phyloP scores from a whole-genome alignment of 1,284 basidiomycete genomes.

The Moesziomyces parantarcticus region DNA sequence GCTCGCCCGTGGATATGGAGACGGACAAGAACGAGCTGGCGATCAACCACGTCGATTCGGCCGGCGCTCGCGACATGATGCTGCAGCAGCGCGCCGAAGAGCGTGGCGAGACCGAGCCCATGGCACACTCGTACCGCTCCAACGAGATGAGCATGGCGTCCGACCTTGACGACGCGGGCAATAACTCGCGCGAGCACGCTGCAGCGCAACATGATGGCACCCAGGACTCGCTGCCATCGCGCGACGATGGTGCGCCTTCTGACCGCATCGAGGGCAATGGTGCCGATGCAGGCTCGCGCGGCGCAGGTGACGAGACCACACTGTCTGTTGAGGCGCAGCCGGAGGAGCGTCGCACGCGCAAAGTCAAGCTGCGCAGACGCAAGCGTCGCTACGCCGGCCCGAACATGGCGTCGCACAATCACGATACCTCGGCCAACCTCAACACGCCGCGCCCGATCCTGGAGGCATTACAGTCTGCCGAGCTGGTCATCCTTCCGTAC shows the following conservation, averaged over 20 bases:
- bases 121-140: conserved; percentile 41
- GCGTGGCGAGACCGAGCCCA: conserved; percentile 36
- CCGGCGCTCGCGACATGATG: conserved; percentile 57
- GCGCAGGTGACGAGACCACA: conserved; percentile 2
- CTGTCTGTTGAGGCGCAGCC: conserved; percentile 9
- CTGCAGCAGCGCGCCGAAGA: conserved; percentile 51
- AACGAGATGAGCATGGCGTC: conserved; percentile 37
- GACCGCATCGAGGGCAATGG: conserved; percentile 5
- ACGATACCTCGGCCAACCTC: conserved; percentile 62
- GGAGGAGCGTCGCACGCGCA: conserved; percentile 34
- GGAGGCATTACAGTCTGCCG: conserved; percentile 64
- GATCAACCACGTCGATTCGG: conserved; percentile 44
- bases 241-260: conserved; percentile 5
- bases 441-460: conserved; percentile 59
- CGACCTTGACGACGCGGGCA: conserved; percentile 28
- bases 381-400: conserved; percentile 52
- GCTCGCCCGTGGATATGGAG: conserved; percentile 19
- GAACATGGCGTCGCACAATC: conserved; percentile 67
- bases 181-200: conserved; percentile 15
- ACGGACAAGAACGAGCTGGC: conserved; percentile 33
- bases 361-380: conserved; percentile 32
- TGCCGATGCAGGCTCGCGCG: not conserved
- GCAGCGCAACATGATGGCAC: not conserved
- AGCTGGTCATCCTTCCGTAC: conserved; percentile 66
- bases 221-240: conserved; percentile 4